Percentiles rank a stretch among this genome's conserved stretches.
Conservation (phyloP, 2,329 filamentous ascomycete species). For the Venturia aucupariae region DNA sequence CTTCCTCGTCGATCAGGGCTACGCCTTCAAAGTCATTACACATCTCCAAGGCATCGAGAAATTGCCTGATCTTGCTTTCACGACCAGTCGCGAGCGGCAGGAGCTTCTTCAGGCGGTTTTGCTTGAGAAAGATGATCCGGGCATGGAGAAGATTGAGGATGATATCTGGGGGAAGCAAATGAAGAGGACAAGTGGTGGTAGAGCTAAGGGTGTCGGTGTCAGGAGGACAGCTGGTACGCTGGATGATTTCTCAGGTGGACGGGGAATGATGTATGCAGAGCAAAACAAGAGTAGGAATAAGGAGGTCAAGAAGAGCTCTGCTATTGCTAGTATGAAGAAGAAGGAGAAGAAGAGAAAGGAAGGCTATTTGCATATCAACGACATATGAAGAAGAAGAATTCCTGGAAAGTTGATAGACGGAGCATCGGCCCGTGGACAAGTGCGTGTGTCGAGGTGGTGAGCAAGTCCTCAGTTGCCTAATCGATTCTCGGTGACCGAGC, state of each 20-base stretch:
- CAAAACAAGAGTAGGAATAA: constrained; percentile 37
- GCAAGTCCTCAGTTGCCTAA: too few relatives aligned
- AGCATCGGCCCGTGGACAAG: too few relatives aligned
- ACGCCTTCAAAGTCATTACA: constrained; percentile 98
- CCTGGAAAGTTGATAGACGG: too few relatives aligned
- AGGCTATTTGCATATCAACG: neutral
- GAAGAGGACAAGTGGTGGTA: constrained; percentile 28
- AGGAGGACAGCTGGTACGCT: constrained; percentile 77
- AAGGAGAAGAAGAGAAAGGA: constrained; percentile 23
- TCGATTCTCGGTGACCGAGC: too few relatives aligned
- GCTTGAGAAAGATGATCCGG: constrained; percentile 70
- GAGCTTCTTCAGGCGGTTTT: constrained; percentile 85
- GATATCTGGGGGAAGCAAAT: constrained; percentile 50
- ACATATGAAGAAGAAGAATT: neutral
- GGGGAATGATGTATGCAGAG: constrained; percentile 81
- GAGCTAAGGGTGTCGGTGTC: constrained; percentile 49
- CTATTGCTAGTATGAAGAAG: constrained; percentile 10
- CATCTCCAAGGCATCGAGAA: constrained; percentile 85
- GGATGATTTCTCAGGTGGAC: constrained; percentile 77
- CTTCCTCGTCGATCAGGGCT: constrained; percentile 95
- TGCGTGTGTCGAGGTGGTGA: too few relatives aligned
- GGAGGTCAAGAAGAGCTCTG: constrained; percentile 6
- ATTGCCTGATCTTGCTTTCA: constrained; percentile 70
- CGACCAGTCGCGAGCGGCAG: constrained; percentile 67
- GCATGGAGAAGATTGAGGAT: constrained; percentile 60